These are phyloP conservation scores for Podila epicladia DNA, from an alignment of 192 early-diverging fungal genomes.

Conservation along the genomic window DNA sequence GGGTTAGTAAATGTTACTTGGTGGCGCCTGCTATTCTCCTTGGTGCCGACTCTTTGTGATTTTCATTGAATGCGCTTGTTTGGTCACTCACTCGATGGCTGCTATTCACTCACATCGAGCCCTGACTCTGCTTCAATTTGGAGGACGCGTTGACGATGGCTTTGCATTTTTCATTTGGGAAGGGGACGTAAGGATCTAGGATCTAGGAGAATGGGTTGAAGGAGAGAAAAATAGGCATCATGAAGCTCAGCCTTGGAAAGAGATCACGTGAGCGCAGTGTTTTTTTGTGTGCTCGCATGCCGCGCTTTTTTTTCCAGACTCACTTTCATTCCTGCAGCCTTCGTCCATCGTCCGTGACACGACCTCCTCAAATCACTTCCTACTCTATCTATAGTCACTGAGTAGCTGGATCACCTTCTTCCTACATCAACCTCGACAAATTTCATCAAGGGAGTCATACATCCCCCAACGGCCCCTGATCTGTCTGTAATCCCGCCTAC, in stretches of 20 bases:
- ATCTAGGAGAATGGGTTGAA: background rate
- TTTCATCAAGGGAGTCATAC: too few species aligned
- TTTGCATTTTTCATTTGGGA: background rate
- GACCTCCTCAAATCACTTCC: too few species aligned
- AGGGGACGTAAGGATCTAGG: background rate
- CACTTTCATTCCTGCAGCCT: background rate
- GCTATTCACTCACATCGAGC: slow-evolving; percentile 21
- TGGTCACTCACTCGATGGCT: too few species aligned
- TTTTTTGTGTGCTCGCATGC: background rate
- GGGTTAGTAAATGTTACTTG: background rate
- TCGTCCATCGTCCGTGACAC: background rate
- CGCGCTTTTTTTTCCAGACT: background rate
- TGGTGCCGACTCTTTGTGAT: background rate
- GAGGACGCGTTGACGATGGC: slow-evolving; percentile 7
- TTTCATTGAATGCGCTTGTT: background rate
- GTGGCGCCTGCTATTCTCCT: background rate
- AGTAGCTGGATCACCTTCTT: too few species aligned
- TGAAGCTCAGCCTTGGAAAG: too few species aligned
- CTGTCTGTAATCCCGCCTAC: too few species aligned
- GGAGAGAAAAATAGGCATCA: background rate
- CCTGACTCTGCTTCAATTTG: slow-evolving; percentile 33
- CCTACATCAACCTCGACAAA: too few species aligned
- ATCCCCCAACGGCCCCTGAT: too few species aligned
- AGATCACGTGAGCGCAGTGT: background rate
- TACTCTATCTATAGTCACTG: background rate